These are phyloP conservation scores for Urtica urens DNA, from an alignment of 306 rosid species.

Conservation along the genomic window DNA sequence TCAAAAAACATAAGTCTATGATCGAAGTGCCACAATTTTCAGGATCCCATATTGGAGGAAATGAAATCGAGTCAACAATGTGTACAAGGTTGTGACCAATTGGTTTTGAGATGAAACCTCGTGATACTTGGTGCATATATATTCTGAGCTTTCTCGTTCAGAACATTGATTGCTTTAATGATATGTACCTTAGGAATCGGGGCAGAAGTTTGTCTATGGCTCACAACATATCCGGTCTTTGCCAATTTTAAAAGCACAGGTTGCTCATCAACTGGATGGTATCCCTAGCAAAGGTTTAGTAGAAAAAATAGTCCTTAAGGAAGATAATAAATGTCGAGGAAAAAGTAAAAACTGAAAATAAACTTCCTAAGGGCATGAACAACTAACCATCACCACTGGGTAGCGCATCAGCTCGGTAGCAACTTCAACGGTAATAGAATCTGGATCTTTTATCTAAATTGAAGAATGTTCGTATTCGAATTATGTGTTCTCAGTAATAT, in stretches of 20 bases:
- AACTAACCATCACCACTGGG: constrained; percentile 87
- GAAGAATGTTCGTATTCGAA: no score
- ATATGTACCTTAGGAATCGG: constrained; percentile 53
- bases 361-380: no score
- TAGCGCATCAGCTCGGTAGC: constrained; percentile 59
- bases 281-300: constrained; percentile 45
- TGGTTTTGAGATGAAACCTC: no score
- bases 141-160: no score
- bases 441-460: constrained; percentile 62
- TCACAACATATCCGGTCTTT: constrained; percentile 44
- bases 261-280: constrained; percentile 73
- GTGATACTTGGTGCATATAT: no score
- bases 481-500: no score
- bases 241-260: constrained; percentile 56
- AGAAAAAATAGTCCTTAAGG: constrained; percentile 7
- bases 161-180: no score
- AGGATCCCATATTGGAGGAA: no score
- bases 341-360: constrained; percentile 13
- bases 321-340: neutral
- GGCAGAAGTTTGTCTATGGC: constrained; percentile 46
- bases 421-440: constrained; percentile 52
- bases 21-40: no score
- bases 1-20: no score
- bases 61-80: no score
- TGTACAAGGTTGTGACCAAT: no score